Evolutionary conservation across 169 alveolate species (phyloP), one percentile per base, ranked within the genome.

Genomic region (Plasmodium cynomolgi): DNA sequence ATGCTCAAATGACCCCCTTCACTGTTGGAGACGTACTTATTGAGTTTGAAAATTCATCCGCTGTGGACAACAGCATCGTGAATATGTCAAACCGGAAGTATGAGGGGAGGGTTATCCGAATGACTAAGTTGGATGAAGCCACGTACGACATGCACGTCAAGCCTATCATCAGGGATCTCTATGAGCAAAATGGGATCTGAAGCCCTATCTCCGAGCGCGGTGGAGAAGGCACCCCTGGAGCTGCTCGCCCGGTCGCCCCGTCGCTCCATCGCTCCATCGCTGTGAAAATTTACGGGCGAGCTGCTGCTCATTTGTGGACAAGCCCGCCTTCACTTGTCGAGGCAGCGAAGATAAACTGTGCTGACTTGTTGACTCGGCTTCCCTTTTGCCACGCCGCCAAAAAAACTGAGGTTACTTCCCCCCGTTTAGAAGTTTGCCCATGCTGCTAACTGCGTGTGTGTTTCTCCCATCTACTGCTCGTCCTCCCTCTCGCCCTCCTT

Each of bases 21-120:
- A 90, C 68, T 62, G 83, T 93, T 23, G 97, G 97, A n/a, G 97
- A 96, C 54, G 95, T 96, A 34, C 41, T 96, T 0, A 93, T 96
- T 2, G 97, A 96, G 80, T 96, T 96, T 74, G 97, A 93, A 58
- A 93, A 80, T 79, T 50, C 93, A 29, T 86, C 91, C n/a, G 83
- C 97, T 33, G 96, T 96, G 20, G 84, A 94, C 37, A 93, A 95
- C 41, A 93, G 96, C 47, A 96, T 96, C 9, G 93, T 86, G 6
- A 95, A 95, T 75, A 96, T 96, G 97, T 91, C 95, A 2, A 91
- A 84, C 80, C 75, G 97, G 73, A 96, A 96, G 73, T 96, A 96
- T 85, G 97, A 96, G 41, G 95, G 95, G 15, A 68, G 96, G 50
- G 73, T 80, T n/a, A 95, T 96, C 29, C 92, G 95, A 20, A 91